Evolutionary conservation across 371 early-diverging fungal species (phyloP), one percentile per base, ranked within the genome.

Genomic region (Circinella umbellata): DNA sequence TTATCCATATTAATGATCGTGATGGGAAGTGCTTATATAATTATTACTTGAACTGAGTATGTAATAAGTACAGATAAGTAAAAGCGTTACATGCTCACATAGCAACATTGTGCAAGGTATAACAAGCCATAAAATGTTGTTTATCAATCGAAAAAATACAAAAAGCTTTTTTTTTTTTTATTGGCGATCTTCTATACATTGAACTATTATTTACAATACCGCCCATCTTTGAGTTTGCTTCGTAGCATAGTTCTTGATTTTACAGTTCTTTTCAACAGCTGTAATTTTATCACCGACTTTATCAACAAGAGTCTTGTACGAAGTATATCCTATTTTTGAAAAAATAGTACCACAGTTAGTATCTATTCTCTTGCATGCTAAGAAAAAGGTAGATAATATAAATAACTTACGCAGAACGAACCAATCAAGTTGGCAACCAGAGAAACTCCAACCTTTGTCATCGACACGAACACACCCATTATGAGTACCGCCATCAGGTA

Each of bases 391-490:
- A 27, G 27, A 27, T 27, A 27, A 27, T 27, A 27, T 27, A 27
- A 27, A 27, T 27, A 27, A 27, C 27, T 27, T 27, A 35, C 72
- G 72, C 36, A 79, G 63, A 4, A 75, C 76, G 69, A 77, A 80
- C 49, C 74, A 77, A 63, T 80, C 80, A 15, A 80, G 42, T 51
- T 77, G 77, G 63, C 80, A 80, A 8, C 68, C 64, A 49, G 65
- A 67, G 48, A 80, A 76, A 46, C 73, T 73, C 82, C 82, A 81
- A 1, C 79, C 77, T 38, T 73, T 68, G 46, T 81, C 82, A 54
- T 81, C 82, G 14, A 81, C 82, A 51, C 78, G 73, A 14, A 81
- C 82, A 69, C 82, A 81, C 8, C 82, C 82, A 71, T 81, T 81
- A 69, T 81, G 82, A 4, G 62, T 69, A 63, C 73, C 73, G 51